phyloP scores from a whole-genome alignment of 768 basidiomycete genomes.

The Pleurotus pulmonarius region DNA sequence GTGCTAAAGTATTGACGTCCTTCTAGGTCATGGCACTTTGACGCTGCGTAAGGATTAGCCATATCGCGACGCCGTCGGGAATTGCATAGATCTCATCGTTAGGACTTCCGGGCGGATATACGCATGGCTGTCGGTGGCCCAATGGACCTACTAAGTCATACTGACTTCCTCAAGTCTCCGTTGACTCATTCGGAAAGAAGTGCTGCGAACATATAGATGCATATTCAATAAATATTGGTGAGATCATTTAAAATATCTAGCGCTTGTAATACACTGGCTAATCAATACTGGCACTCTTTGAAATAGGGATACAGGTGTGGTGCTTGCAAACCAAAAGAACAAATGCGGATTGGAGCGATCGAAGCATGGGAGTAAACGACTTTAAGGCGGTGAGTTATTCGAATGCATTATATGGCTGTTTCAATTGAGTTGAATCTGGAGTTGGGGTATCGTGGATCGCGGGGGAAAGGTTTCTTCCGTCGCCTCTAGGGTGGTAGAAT shows the following conservation, averaged over 20 bases:
- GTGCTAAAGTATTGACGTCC: not conserved
- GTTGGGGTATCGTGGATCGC: not conserved
- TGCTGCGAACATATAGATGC: not conserved
- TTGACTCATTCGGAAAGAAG: not conserved
- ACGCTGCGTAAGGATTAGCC: not conserved
- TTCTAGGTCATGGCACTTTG: not conserved
- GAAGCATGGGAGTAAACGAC: not conserved
- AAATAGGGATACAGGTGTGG: conserved; percentile 5
- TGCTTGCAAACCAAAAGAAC: not conserved
- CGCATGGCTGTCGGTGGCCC: too few species aligned
- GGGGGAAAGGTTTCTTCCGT: not conserved
- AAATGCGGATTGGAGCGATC: not conserved
- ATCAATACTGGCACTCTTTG: not conserved
- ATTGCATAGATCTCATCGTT: conserved; percentile 7
- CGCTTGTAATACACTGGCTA: conserved; percentile 7
- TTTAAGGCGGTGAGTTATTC: too few species aligned
- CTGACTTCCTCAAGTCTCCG: not conserved
- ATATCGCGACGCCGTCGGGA: conserved; percentile 6
- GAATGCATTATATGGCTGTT: too few species aligned
- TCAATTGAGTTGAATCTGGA: not conserved
- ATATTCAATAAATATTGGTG: conserved; percentile 2
- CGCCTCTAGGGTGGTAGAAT: not conserved
- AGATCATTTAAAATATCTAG: conserved; percentile 7
- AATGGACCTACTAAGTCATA: not conserved
- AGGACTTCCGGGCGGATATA: not conserved